Evolutionary conservation across 306 rosid species (phyloP).

Genomic region (Notholithocarpus densiflorus): DNA sequence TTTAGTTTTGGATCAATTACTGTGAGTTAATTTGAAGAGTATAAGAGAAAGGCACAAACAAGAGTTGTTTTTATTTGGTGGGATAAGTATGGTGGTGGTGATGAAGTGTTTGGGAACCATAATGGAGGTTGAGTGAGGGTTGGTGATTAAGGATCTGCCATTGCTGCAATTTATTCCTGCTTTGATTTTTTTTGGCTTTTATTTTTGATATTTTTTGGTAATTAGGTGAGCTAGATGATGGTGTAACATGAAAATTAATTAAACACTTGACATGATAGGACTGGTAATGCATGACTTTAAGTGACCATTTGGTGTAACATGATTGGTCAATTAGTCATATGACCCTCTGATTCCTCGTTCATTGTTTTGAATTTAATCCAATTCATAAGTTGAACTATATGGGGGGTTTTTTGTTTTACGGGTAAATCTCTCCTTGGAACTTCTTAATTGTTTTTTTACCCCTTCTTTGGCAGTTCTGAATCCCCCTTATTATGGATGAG

Average conservation of each 20-base stretch:
- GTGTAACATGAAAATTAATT: neutral
- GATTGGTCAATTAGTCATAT: neutral
- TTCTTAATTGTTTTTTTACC: slow-evolving; percentile 3
- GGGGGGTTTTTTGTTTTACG: neutral
- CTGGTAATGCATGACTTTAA: neutral
- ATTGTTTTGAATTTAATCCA: neutral
- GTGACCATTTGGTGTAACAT: neutral
- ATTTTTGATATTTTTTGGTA: neutral
- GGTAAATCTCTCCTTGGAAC: slow-evolving; percentile 1
- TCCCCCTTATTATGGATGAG: slow-evolving; percentile 94
- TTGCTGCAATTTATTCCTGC: neutral
- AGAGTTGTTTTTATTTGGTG: neutral
- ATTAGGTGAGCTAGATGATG: neutral
- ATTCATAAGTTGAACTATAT: neutral
- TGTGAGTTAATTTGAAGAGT: neutral
- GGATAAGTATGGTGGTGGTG: neutral
- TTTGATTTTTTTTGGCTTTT: neutral
- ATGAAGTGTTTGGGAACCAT: neutral
- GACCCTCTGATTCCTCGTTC: neutral
- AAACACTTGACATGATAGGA: neutral
- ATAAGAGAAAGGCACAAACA: neutral
- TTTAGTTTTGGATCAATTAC: neutral
- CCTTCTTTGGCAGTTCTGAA: slow-evolving; percentile 54
- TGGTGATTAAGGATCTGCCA: neutral
- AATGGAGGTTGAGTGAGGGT: neutral